Conservation (phyloP, 306 rosid genomes). For the Lathyrus aphaca region DNA sequence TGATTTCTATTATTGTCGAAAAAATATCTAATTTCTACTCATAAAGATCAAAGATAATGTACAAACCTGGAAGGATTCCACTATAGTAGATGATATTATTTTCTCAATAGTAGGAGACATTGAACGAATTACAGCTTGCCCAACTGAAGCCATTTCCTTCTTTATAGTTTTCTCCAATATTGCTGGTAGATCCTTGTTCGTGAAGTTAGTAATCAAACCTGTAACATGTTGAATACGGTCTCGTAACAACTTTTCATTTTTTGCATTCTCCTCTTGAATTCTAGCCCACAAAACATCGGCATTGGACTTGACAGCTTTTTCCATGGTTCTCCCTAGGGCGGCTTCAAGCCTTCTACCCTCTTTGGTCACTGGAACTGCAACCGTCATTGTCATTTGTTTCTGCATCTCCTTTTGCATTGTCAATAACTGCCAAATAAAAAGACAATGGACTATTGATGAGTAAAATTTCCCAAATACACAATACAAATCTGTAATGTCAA, state of each 20-base stretch:
- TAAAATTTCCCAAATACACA: conserved; percentile 30
- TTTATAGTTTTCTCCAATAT: conserved; percentile 79
- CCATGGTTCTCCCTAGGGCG: conserved; percentile 76
- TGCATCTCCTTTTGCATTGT: conserved; percentile 84
- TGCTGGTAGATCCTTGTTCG: conserved; percentile 75
- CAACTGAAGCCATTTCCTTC: conserved; percentile 88
- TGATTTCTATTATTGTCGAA: conserved; percentile 15
- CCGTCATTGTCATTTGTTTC: conserved; percentile 79
- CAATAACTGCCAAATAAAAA: conserved; percentile 59
- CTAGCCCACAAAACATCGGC: conserved; percentile 89
- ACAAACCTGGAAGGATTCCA: conserved; percentile 93
- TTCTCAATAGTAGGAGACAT: conserved; percentile 84
- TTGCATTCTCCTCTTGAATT: conserved; percentile 84
- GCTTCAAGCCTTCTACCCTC: conserved; percentile 92
- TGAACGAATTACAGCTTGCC: conserved; percentile 74
- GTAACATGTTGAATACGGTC: conserved; percentile 72
- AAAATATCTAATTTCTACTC: conserved; percentile 7
- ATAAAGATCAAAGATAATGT: conserved; percentile 9
- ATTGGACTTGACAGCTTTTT: conserved; percentile 74
- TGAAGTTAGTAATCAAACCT: conserved; percentile 58
- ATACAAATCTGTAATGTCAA: conserved; percentile 4
- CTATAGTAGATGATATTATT: conserved; percentile 70
- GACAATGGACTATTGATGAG: conserved; percentile 21
- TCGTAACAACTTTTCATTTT: conserved; percentile 72
- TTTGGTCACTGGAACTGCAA: conserved; percentile 80